These are phyloP conservation scores for Noccaea bulbosa DNA, from an alignment of 345 rosid species.

Conservation along the genomic window DNA sequence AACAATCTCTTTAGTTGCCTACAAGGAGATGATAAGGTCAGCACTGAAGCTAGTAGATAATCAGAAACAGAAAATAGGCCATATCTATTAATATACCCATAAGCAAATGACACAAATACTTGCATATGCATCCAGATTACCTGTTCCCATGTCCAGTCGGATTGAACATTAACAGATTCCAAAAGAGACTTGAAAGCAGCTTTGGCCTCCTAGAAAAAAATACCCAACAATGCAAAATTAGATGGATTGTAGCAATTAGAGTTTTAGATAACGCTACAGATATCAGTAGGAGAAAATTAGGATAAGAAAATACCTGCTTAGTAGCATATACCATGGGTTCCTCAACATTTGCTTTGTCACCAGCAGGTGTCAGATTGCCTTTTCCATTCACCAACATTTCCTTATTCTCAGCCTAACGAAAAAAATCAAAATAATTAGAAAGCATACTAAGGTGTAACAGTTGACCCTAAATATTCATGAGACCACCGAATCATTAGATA, in stretches of 20 bases:
- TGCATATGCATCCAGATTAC: conserved; percentile 47
- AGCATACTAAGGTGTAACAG: conserved; percentile 13
- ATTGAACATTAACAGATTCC: conserved; percentile 81
- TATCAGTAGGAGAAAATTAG: conserved; percentile 15
- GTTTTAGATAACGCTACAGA: conserved; percentile 10
- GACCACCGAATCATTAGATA: conserved; percentile 9
- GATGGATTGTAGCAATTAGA: conserved; percentile 20
- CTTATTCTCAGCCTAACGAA: conserved; percentile 66
- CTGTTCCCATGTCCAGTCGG: conserved; percentile 99
- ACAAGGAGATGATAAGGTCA: conserved; percentile 43
- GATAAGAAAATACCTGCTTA: conserved; percentile 64
- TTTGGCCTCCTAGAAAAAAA: conserved; percentile 78
- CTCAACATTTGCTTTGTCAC: conserved; percentile 72
- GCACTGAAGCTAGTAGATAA: conserved; percentile 27
- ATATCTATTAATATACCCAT: conserved; percentile 13
- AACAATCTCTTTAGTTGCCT: conserved; percentile 87
- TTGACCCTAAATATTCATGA: conserved; percentile 14
- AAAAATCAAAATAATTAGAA: conserved; percentile 14
- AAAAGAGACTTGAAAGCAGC: conserved; percentile 94
- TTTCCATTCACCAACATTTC: conserved; percentile 59
- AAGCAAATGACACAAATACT: conserved; percentile 5
- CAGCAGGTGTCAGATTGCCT: conserved; percentile 54
- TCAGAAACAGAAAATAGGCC: conserved; percentile 14
- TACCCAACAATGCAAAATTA: conserved; percentile 10
- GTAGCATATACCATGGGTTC: conserved; percentile 80